Evolutionary conservation across 1,139 yeast species (phyloP).

Genomic region (Pneumocystis wakefieldiae): DNA sequence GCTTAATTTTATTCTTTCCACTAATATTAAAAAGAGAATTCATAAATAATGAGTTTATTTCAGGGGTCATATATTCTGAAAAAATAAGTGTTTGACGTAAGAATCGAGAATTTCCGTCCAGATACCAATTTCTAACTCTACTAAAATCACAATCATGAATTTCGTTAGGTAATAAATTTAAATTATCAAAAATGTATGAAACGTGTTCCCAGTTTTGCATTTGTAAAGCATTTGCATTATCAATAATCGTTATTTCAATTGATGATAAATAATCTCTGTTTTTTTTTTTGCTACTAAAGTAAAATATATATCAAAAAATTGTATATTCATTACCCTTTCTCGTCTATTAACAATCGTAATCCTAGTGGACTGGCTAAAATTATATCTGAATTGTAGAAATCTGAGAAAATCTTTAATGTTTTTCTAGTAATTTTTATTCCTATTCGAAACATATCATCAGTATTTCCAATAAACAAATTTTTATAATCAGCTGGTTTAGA

Average conservation of each 20-base stretch:
- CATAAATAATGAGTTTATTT: slow-evolving; percentile 49
- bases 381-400: slow-evolving; percentile 73
- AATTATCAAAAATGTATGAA: slow-evolving; percentile 44
- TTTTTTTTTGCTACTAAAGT: slow-evolving; percentile 19
- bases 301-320: not conserved
- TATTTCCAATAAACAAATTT: slow-evolving; percentile 70
- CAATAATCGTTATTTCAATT: slow-evolving; percentile 65
- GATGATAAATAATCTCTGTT: slow-evolving; percentile 68
- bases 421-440: slow-evolving; percentile 85
- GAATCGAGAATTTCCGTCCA: slow-evolving; percentile 63
- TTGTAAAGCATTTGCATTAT: slow-evolving; percentile 72
- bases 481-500: slow-evolving; percentile 73
- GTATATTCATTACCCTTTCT: slow-evolving; percentile 17
- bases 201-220: slow-evolving; percentile 94
- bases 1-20: slow-evolving; percentile 49
- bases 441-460: slow-evolving; percentile 78
- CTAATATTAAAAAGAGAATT: slow-evolving; percentile 46
- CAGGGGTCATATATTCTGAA: slow-evolving; percentile 65
- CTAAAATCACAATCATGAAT: slow-evolving; percentile 79
- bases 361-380: slow-evolving; percentile 90
- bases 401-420: slow-evolving; percentile 65
- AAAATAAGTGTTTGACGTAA: slow-evolving; percentile 70
- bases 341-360: slow-evolving; percentile 59
- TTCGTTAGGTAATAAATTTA: slow-evolving; percentile 65
- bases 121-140: slow-evolving; percentile 81